phyloP scores from a whole-genome alignment of 345 rosid species.

The Salix suchowensis region DNA sequence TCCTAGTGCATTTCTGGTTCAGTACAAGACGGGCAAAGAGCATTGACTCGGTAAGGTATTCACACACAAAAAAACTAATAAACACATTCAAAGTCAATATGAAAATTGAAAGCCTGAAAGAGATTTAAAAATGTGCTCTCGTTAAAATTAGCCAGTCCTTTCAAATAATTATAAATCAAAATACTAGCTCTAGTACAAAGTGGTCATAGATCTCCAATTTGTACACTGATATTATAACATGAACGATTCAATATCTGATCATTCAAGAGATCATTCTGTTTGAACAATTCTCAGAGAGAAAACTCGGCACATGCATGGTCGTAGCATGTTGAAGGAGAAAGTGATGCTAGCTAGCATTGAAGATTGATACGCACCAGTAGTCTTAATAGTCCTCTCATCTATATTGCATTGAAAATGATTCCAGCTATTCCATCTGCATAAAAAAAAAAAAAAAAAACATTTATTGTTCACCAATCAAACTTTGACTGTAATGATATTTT shows the following conservation, averaged over 20 bases:
- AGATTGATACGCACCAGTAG: conserved; percentile 7
- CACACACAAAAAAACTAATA: background rate
- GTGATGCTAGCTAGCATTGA: background rate
- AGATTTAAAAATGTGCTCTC: background rate
- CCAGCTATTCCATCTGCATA: conserved; percentile 26
- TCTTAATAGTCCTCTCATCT: conserved; percentile 17
- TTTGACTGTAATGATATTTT: background rate
- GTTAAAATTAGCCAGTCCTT: background rate
- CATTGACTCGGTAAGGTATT: background rate
- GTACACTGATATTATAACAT: background rate
- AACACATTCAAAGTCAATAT: conserved; percentile 24
- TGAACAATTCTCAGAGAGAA: background rate
- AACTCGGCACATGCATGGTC: background rate
- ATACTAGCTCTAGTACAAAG: background rate
- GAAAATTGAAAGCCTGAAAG: background rate
- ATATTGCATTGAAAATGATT: conserved; percentile 26
- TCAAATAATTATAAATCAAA: background rate
- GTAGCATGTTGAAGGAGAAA: no score
- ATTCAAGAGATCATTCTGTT: no score
- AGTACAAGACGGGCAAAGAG: conserved; percentile 16
- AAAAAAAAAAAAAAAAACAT: no score
- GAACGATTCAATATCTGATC: background rate
- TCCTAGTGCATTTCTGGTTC: background rate
- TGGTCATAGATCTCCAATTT: background rate
- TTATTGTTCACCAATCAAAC: background rate